Conservation (phyloP, 2,329 filamentous ascomycete genomes). For the Pseudogymnoascus sp. region DNA sequence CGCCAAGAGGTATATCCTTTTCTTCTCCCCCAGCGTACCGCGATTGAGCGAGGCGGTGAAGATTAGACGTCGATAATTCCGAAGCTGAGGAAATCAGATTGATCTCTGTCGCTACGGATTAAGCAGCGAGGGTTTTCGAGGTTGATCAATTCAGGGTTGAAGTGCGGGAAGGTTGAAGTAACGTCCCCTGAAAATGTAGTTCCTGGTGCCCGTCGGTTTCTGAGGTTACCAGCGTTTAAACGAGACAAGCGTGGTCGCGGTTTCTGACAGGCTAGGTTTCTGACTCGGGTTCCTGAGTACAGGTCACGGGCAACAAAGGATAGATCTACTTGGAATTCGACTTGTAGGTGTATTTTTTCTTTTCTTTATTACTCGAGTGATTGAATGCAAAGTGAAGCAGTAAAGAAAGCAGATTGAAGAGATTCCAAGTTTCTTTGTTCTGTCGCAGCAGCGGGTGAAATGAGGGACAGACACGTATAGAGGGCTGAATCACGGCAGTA, state of each 20-base stretch:
- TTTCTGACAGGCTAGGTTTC: slow-evolving; percentile 6
- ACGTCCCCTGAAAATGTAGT: slow-evolving; percentile 6
- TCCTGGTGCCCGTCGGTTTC: slow-evolving; percentile 6
- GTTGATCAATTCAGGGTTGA: slow-evolving; percentile 6
- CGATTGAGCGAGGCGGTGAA: neutral
- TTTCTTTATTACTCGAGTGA: neutral
- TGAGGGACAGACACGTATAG: slow-evolving; percentile 1
- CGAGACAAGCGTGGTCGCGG: slow-evolving; percentile 6
- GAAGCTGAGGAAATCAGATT: neutral
- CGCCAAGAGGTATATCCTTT: neutral
- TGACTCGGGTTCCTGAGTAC: neutral
- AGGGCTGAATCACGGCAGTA: neutral
- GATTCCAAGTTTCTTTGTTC: neutral
- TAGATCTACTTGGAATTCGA: neutral
- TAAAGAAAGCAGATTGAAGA: neutral
- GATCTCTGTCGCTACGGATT: neutral
- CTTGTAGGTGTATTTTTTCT: neutral
- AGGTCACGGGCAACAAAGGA: neutral
- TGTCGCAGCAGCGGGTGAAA: neutral
- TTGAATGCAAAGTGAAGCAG: neutral
- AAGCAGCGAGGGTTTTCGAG: neutral
- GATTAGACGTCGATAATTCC: neutral
- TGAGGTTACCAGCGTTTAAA: slow-evolving; percentile 9
- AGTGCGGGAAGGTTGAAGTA: slow-evolving; percentile 2
- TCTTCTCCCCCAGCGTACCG: neutral